Evolutionary conservation across 2,329 filamentous ascomycete genomes (phyloP), one percentile per base, ranked within the genome.

Genomic region (Colletotrichum lini): DNA sequence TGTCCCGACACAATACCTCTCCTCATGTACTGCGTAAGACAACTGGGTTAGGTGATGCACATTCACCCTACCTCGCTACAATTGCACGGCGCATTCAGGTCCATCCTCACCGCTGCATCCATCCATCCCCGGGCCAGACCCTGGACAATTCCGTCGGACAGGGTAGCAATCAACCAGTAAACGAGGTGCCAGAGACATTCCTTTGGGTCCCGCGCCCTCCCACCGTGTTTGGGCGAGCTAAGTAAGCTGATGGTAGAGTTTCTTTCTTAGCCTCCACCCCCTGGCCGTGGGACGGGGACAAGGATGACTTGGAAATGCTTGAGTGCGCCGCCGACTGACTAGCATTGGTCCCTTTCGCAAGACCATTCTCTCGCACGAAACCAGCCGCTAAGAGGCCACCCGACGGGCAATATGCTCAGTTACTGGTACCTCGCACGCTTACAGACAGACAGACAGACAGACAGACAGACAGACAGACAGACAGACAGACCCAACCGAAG

Each of bases 131-230:
- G 59, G 9, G 45, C 47, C 23, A 13, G 40, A 16, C 15, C 23
- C 38, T 45, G 40, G 18, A 10, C 38, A n/a, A 26, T 13, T 9
- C 53, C 38, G 21, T 38, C 42, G 13, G 56, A 18, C 56, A 59
- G 56, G 44, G 38, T 35, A 60, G 35, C 47, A 61, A 61, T 54
- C 64, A 61, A 3, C 35, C 45, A 67, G 53, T 53, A 65, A 69
- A 64, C 63, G 50, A 59, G 26, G 30, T 16, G 53, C 44, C 47
- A 57, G 50, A 47, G 61, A 67, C 65, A 53, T 42, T 53, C 49
- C 58, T 35, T 67, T 49, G 67, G 62, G 67, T 59, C 62, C 67
- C 62, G 47, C 53, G 45, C 67, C 47, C 65, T 30, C 47, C 61
- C 57, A 45, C 45, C 58, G 42, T 45, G 45, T 57, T 18, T 21